Conservation (phyloP, 345 rosid species). For the Viola odorata region DNA sequence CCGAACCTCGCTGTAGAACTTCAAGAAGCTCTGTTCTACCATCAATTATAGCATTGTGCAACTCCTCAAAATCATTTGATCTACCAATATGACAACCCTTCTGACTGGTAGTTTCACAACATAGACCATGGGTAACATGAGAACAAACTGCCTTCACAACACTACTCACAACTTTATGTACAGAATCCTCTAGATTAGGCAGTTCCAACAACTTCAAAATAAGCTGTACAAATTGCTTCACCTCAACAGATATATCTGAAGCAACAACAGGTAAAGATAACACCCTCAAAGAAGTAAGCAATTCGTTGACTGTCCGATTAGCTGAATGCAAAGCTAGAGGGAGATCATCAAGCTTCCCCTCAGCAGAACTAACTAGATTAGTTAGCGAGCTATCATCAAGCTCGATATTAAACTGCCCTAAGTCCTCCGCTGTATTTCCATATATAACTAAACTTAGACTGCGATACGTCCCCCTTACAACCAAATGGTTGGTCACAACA, state of each 20-base stretch:
- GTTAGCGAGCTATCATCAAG: conserved; percentile 86
- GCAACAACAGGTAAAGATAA: conserved; percentile 51
- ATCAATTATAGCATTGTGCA: conserved; percentile 36
- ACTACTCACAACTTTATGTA: conserved; percentile 44
- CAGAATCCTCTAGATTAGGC: conserved; percentile 38
- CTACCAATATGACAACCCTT: conserved; percentile 33
- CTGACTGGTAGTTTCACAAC: conserved; percentile 32
- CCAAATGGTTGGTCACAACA: conserved; percentile 93
- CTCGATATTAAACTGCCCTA: conserved; percentile 94
- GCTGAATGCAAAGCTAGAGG: conserved; percentile 72
- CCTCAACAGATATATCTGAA: conserved; percentile 57
- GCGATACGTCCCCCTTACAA: conserved; percentile 94
- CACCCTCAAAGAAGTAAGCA: conserved; percentile 53
- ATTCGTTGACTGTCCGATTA: conserved; percentile 62
- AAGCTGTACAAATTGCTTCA: conserved; percentile 65
- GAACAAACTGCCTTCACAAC: conserved; percentile 57
- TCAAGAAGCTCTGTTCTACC: conserved; percentile 52
- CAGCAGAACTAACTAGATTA: conserved; percentile 77
- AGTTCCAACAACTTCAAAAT: conserved; percentile 54
- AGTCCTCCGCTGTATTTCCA: conserved; percentile 94
- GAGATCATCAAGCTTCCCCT: conserved; percentile 87
- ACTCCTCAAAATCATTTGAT: conserved; percentile 39
- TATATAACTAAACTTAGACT: conserved; percentile 86
- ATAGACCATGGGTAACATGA: conserved; percentile 38
- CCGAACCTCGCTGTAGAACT: conserved; percentile 35